Evolutionary conservation across 768 basidiomycete species (phyloP), one percentile per base, ranked within the genome.

Genomic region (Boletus tomentosulus): DNA sequence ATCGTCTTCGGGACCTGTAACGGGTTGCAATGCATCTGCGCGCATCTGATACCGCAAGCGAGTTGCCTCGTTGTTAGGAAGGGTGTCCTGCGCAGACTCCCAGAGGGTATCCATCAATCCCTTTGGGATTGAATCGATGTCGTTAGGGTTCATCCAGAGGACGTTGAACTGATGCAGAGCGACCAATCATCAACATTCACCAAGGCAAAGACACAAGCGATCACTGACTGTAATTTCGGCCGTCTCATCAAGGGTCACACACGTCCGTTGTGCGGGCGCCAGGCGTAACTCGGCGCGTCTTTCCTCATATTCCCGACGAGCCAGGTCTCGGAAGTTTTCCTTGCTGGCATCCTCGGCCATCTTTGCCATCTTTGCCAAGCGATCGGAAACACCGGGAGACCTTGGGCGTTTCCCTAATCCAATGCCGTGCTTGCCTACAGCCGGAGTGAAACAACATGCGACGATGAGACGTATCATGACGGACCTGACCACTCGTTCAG

Each of bases 401-500:
- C 76, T 74, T 3, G 85, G 71, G 12, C 90, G 86, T 62, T 92
- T 89, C 38, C 71, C 83, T 19, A 76, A 58, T 25, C 88, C 88
- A 48, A 90, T 89, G 19, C 92, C 92, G 59, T 79, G 83, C 71
- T 82, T 89, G 27, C 92, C 92, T 93, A 63, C 15, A 38, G 61
- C 59, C 48, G 16, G 54, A 39, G 55, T 55, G 53, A 50, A 56
- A 42, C 44, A 22, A 28, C 12, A 27, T 28, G 53, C 24, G 44
- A 50, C 16, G 51, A 25, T 25, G 41, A 15, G 24, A 42, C 6
- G 38, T 15, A 41, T 44, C 31, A 31, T 13, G 37, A 70, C 84
- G 59, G 57, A 89, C 92, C 92, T 74, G 80, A 72, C 92, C 92
- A 93, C 76, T 92, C 85, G 42, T 80, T 82, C 57, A 93, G 64